Percentiles rank a stretch among this genome's conserved stretches.
These are phyloP conservation scores for Akanthomyces muscarius DNA, from an alignment of 2,329 filamentous ascomycete species.

Conservation along the genomic window DNA sequence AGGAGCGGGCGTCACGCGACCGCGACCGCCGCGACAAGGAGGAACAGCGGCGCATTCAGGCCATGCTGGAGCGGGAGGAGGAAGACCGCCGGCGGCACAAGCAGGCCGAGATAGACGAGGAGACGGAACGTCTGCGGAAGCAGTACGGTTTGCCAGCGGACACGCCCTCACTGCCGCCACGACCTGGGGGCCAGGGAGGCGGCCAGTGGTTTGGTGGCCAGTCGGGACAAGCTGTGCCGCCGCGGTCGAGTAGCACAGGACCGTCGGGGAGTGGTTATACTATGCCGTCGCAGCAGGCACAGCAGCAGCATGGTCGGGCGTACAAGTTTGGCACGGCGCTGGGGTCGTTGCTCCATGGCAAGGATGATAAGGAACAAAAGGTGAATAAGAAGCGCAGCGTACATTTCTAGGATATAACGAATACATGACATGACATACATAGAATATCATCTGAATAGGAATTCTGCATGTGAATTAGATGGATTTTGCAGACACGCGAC, in stretches of 20 bases:
- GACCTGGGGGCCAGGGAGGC: background rate
- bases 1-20: constrained; percentile 52
- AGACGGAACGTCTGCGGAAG: constrained; percentile 75
- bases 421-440: background rate
- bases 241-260: constrained; percentile 14
- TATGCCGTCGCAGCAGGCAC: constrained; percentile 5
- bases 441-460: too few relatives aligned
- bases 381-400: constrained; percentile 19
- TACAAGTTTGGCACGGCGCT: constrained; percentile 16
- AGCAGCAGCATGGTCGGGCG: constrained; percentile 14
- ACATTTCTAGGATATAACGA: constrained; percentile 9
- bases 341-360: constrained; percentile 12
- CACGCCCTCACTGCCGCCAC: constrained; percentile 11
- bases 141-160: constrained; percentile 55
- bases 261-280: background rate
- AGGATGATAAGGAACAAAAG: constrained; percentile 16
- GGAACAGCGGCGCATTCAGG: constrained; percentile 54
- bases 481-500: too few relatives aligned
- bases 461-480: background rate
- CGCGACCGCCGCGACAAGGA: constrained; percentile 52
- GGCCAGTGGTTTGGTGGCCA: constrained; percentile 1
- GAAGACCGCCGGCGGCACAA: constrained; percentile 47
- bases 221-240: constrained; percentile 8
- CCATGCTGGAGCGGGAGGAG: constrained; percentile 64
- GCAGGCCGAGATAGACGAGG: constrained; percentile 62